Evolutionary conservation across 345 rosid genomes (phyloP).

Genomic region (Aethionema arabicum): DNA sequence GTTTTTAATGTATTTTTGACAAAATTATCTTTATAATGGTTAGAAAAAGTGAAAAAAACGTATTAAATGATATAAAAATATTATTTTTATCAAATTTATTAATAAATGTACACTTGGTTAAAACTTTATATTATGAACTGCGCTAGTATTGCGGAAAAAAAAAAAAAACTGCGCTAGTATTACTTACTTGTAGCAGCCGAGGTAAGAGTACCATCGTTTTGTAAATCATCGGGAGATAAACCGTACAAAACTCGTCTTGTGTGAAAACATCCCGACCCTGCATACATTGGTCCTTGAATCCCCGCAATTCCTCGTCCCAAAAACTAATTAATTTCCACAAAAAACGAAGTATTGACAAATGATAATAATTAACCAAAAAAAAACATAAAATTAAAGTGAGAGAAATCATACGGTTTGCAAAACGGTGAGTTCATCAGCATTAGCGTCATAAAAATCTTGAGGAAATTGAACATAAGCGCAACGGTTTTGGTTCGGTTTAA

Average conservation of each 20-base stretch:
- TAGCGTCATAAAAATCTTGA: constrained; percentile 46
- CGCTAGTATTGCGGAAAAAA: no score
- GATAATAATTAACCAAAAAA: not conserved
- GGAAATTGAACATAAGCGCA: constrained; percentile 56
- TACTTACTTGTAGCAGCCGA: constrained; percentile 28
- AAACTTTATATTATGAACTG: no score
- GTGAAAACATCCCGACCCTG: constrained; percentile 62
- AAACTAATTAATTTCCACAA: constrained; percentile 33
- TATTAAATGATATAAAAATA: no score
- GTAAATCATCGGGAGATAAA: constrained; percentile 34
- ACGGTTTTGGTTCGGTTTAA: constrained; percentile 26
- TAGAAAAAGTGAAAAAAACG: no score
- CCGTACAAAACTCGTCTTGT: constrained; percentile 65
- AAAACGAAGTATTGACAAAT: not conserved
- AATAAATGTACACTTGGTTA: no score
- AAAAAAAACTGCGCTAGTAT: no score
- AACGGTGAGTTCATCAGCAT: constrained; percentile 37
- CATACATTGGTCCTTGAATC: constrained; percentile 53
- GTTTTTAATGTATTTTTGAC: no score
- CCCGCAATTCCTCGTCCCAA: constrained; percentile 44
- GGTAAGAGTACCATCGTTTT: constrained; percentile 23
- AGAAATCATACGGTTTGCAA: constrained; percentile 21
- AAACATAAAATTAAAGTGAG: not conserved
- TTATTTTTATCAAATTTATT: no score
- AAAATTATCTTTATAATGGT: no score